Conservation (phyloP, 1,284 basidiomycete genomes). For the Blastosporella zonata region DNA sequence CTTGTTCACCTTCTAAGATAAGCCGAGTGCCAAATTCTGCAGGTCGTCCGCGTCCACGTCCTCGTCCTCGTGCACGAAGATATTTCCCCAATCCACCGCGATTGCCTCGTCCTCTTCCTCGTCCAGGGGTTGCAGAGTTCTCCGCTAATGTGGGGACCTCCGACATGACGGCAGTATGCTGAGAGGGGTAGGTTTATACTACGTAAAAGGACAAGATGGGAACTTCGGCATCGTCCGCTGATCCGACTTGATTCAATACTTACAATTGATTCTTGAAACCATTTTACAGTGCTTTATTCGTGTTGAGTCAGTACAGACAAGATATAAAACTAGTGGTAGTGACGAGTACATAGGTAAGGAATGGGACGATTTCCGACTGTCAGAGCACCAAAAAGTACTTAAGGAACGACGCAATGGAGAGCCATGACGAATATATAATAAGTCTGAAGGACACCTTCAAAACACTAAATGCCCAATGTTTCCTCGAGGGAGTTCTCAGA, state of each 20-base stretch:
- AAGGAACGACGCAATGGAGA: too few species aligned
- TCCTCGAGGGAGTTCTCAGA: not conserved
- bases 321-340: not conserved
- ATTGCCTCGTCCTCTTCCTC: constrained; percentile 40
- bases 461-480: too few species aligned
- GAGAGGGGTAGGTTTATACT: too few species aligned
- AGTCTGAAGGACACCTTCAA: not conserved
- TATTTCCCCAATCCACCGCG: constrained; percentile 72
- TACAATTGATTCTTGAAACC: too few species aligned
- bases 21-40: constrained; percentile 61
- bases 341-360: not conserved
- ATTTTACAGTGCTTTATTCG: too few species aligned
- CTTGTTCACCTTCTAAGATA: constrained; percentile 54
- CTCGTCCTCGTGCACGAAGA: constrained; percentile 62
- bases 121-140: constrained; percentile 10
- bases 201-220: too few species aligned
- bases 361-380: constrained; percentile 4
- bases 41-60: constrained; percentile 54
- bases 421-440: too few species aligned
- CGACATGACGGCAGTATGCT: constrained; percentile 4
- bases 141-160: constrained; percentile 1
- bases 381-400: constrained; percentile 2
- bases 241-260: not conserved
- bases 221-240: not conserved
- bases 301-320: too few species aligned